A percentile compares a stretch with the other conserved stretches of the same genome.
phyloP scores from a whole-genome alignment of 2,329 filamentous ascomycete species.

The Claviceps fusiformis region DNA sequence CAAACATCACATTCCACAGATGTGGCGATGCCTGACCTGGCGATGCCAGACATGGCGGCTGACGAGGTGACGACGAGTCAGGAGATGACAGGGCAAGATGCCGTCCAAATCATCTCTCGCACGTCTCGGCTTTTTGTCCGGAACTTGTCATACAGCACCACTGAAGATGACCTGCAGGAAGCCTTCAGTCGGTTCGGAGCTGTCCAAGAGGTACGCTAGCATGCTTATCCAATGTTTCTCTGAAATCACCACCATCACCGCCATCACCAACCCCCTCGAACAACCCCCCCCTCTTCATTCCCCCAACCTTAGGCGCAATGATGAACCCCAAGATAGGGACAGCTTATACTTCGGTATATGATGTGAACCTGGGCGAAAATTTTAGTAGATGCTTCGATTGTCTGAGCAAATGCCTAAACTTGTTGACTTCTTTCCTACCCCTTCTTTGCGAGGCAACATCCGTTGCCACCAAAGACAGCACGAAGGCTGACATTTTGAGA shows the following conservation, averaged over 20 bases:
- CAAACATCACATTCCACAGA: slow-evolving; percentile 14
- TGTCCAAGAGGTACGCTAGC: slow-evolving; percentile 69
- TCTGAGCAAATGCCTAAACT: slow-evolving; percentile 43
- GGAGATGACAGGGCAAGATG: slow-evolving; percentile 11
- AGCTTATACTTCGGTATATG: slow-evolving; percentile 90
- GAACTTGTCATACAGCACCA: slow-evolving; percentile 72
- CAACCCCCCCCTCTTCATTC: not conserved
- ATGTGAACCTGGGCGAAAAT: slow-evolving; percentile 88
- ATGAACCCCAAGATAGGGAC: slow-evolving; percentile 99
- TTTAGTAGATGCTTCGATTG: slow-evolving; percentile 99
- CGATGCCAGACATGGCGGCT: slow-evolving; percentile 16
- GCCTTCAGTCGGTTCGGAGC: slow-evolving; percentile 61
- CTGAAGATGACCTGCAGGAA: slow-evolving; percentile 60
- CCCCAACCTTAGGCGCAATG: slow-evolving; percentile 36
- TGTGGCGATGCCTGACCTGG: slow-evolving; percentile 12
- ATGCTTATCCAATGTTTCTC: slow-evolving; percentile 1
- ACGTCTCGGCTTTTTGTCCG: slow-evolving; percentile 76
- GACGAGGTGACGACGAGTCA: slow-evolving; percentile 17
- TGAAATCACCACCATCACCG: not conserved
- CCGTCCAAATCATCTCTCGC: slow-evolving; percentile 49
- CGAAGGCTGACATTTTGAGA: slow-evolving; percentile 14
- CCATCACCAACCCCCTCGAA: not conserved
- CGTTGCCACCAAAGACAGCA: not conserved
- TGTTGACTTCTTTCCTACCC: not conserved
- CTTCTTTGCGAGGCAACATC: not conserved